phyloP scores from a whole-genome alignment of 192 early-diverging fungal genomes.

The Podila verticillata region DNA sequence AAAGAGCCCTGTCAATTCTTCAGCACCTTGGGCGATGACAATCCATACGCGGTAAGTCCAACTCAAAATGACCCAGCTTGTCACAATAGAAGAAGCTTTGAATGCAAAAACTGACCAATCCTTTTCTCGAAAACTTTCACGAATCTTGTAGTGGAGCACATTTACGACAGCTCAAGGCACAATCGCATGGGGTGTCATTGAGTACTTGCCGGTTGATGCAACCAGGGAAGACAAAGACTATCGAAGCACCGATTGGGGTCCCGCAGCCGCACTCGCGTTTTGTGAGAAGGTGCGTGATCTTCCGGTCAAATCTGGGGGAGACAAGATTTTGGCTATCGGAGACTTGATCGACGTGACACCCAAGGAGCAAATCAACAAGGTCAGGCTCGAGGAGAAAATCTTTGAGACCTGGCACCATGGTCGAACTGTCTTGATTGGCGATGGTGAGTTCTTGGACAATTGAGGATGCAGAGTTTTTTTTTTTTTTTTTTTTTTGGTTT shows the following conservation, averaged over 20 bases:
- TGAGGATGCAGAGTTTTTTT: neutral
- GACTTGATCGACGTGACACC: conserved; percentile 29
- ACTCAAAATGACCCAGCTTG: neutral
- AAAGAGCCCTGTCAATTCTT: conserved; percentile 17
- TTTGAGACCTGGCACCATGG: conserved; percentile 25
- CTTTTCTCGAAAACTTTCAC: neutral
- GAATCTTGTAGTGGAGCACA: neutral
- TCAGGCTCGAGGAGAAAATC: conserved; percentile 19
- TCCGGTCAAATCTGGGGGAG: conserved; percentile 1
- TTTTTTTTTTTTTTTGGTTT: neutral
- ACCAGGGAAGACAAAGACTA: conserved; percentile 12
- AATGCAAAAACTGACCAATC: neutral
- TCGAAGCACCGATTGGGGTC: conserved; percentile 5
- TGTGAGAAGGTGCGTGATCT: conserved; percentile 3
- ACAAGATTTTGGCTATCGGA: conserved; percentile 5
- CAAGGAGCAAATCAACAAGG: conserved; percentile 13
- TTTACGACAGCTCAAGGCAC: conserved; percentile 11
- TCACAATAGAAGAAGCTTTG: neutral
- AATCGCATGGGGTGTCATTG: conserved; percentile 12
- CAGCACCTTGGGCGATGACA: conserved; percentile 21
- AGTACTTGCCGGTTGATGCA: conserved; percentile 10
- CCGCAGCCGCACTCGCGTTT: neutral
- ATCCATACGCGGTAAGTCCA: conserved; percentile 14
- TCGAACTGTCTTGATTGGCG: conserved; percentile 19
- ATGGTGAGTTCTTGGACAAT: conserved; percentile 17